Evolutionary conservation across 2,329 filamentous ascomycete genomes (phyloP).

Genomic region (Monosporascus sp.): DNA sequence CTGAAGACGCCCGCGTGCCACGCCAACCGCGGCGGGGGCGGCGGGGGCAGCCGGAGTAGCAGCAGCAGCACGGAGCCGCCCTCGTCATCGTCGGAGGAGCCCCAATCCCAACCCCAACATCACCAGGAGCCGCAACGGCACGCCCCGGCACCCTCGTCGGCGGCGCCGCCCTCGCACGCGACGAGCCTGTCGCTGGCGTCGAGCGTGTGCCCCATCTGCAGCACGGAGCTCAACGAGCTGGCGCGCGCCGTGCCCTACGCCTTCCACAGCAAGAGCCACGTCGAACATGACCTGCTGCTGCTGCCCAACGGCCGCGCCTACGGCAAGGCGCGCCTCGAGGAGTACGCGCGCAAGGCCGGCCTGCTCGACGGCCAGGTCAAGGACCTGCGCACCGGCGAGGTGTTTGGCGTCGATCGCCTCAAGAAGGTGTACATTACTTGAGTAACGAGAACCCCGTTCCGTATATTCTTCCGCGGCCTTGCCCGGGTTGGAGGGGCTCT

Average conservation of each 20-base stretch:
- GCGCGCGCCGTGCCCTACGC: conserved; percentile 88
- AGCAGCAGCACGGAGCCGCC: conserved; percentile 21
- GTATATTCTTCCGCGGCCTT: no score
- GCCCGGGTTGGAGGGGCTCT: no score
- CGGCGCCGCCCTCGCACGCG: conserved; percentile 30
- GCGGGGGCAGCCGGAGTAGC: conserved; percentile 20
- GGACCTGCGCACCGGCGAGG: conserved; percentile 71
- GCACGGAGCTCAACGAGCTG: conserved; percentile 87
- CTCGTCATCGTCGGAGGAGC: conserved; percentile 10
- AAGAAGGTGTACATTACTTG: conserved; percentile 91
- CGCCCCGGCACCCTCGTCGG: conserved; percentile 13
- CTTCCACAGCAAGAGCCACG: conserved; percentile 88
- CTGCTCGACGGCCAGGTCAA: conserved; percentile 62
- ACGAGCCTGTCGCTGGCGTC: conserved; percentile 52
- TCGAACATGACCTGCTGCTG: conserved; percentile 81
- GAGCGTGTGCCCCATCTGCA: conserved; percentile 91
- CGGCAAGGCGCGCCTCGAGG: conserved; percentile 65
- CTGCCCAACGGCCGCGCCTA: conserved; percentile 86
- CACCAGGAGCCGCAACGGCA: conserved; percentile 10
- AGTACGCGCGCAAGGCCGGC: conserved; percentile 75
- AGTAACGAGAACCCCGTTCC: background rate
- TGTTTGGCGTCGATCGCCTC: conserved; percentile 56
- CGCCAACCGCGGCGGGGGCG: conserved; percentile 34
- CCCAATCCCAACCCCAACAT: conserved; percentile 18
- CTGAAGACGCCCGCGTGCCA: conserved; percentile 95